Conservation (phyloP, 352 stramenopile genomes). For the Phytophthora syringae region DNA sequence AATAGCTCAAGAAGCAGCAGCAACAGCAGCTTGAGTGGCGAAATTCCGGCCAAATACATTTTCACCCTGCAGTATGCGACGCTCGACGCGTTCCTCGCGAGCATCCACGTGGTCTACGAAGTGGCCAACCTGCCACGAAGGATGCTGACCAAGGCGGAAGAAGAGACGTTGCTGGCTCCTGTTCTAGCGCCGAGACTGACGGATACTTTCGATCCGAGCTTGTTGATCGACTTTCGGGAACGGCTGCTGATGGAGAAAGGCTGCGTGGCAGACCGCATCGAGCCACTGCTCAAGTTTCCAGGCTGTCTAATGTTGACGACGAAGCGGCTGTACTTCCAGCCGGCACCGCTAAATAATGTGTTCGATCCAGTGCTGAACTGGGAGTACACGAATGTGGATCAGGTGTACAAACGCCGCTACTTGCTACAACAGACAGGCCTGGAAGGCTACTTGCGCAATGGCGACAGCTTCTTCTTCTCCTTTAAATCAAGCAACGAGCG, state of each 20-base stretch:
- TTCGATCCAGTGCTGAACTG: conserved; percentile 88
- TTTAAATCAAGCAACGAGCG: conserved; percentile 68
- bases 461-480: conserved; percentile 84
- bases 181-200: conserved; percentile 62
- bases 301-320: conserved; percentile 87
- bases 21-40: conserved; percentile 7
- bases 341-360: conserved; percentile 92
- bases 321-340: conserved; percentile 91
- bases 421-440: conserved; percentile 89
- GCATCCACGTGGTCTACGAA: conserved; percentile 66
- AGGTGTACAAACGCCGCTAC: conserved; percentile 89
- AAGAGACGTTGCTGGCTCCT: conserved; percentile 67
- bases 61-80: conserved; percentile 82
- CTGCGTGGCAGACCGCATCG: conserved; percentile 76
- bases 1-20: conserved; percentile 10
- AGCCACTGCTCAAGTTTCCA: conserved; percentile 87
- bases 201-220: conserved; percentile 79
- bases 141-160: conserved; percentile 66
- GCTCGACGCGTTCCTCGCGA: conserved; percentile 68
- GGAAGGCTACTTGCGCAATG: conserved; percentile 84
- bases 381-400: conserved; percentile 73
- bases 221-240: conserved; percentile 89
- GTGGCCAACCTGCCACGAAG: conserved; percentile 53
- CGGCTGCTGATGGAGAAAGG: conserved; percentile 54
- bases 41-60: conserved; percentile 56